Evolutionary conservation across 2,329 filamentous ascomycete species (phyloP).

Genomic region (Aspergillus sp.): DNA sequence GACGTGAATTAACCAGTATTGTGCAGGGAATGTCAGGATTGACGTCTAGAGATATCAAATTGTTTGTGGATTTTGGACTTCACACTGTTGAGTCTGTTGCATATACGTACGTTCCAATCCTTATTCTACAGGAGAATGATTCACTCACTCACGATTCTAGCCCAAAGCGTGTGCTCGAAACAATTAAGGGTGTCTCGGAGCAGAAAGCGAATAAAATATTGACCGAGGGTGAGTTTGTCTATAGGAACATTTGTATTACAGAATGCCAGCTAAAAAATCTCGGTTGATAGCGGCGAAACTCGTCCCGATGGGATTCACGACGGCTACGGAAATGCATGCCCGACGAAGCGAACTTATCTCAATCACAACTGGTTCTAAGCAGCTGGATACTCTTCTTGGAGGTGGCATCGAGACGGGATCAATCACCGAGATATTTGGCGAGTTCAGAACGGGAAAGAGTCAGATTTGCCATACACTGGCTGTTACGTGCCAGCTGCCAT

Average conservation of each 20-base stretch:
- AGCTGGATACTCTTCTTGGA: constrained; percentile 89
- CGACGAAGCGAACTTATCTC: constrained; percentile 95
- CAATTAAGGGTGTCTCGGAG: constrained; percentile 97
- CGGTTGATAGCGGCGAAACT: constrained; percentile 74
- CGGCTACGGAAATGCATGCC: constrained; percentile 97
- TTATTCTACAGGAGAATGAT: not conserved
- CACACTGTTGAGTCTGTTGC: constrained; percentile 95
- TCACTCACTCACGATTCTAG: constrained; percentile 33
- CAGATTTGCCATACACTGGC: constrained; percentile 99
- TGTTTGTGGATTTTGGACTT: constrained; percentile 87
- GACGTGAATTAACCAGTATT: not conserved
- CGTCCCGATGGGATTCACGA: constrained; percentile 98
- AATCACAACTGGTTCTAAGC: constrained; percentile 96
- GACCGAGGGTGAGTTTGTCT: constrained; percentile 70
- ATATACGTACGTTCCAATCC: constrained; percentile 66
- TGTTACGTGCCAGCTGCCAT: constrained; percentile 94
- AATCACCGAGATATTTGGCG: constrained; percentile 96
- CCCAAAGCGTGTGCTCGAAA: constrained; percentile 74
- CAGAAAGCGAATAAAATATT: constrained; percentile 92
- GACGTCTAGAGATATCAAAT: constrained; percentile 92
- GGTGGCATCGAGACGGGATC: constrained; percentile 96
- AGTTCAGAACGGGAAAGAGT: constrained; percentile 97
- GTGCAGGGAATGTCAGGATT: constrained; percentile 77
- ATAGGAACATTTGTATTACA: not conserved
- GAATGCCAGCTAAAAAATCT: constrained; percentile 8